A percentile compares a stretch with the other conserved stretches of the same genome.
These are phyloP conservation scores for Catunica adiposa DNA, from an alignment of 2,329 filamentous ascomycete genomes.

Conservation along the genomic window DNA sequence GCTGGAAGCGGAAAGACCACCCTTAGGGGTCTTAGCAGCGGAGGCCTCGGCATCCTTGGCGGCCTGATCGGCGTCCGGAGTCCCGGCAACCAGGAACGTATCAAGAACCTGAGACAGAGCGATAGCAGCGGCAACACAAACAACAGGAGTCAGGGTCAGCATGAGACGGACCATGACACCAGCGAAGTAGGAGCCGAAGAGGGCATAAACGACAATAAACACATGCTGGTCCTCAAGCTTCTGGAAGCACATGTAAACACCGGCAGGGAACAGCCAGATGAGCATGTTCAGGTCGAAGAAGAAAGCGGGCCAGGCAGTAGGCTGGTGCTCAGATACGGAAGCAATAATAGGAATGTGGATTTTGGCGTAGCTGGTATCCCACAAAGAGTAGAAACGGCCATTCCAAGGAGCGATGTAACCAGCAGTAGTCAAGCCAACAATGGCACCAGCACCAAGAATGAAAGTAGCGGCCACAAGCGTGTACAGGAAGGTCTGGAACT, in stretches of 20 bases:
- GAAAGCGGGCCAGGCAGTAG: slow-evolving; percentile 96
- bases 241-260: slow-evolving; percentile 96
- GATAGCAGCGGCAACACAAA: slow-evolving; percentile 85
- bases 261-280: slow-evolving; percentile 97
- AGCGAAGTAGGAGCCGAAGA: slow-evolving; percentile 93
- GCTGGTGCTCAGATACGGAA: slow-evolving; percentile 98
- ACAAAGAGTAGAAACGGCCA: slow-evolving; percentile 96
- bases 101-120: slow-evolving; percentile 78
- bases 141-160: slow-evolving; percentile 90
- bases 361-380: slow-evolving; percentile 97
- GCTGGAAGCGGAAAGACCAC: slow-evolving; percentile 50
- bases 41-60: slow-evolving; percentile 34
- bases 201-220: slow-evolving; percentile 92
- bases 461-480: slow-evolving; percentile 61
- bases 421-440: slow-evolving; percentile 75
- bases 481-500: slow-evolving; percentile 82
- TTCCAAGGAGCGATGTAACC: slow-evolving; percentile 95
- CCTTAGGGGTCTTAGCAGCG: slow-evolving; percentile 37
- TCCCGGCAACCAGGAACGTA: slow-evolving; percentile 55
- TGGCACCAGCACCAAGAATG: slow-evolving; percentile 50
- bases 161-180: slow-evolving; percentile 99
- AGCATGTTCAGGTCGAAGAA: slow-evolving; percentile 98
- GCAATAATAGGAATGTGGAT: slow-evolving; percentile 99
- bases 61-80: slow-evolving; percentile 34
- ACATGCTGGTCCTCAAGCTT: slow-evolving; percentile 90